These are phyloP conservation scores for Aspergillus pseudoviridinutans DNA, from an alignment of 2,329 filamentous ascomycete genomes.

Conservation along the genomic window DNA sequence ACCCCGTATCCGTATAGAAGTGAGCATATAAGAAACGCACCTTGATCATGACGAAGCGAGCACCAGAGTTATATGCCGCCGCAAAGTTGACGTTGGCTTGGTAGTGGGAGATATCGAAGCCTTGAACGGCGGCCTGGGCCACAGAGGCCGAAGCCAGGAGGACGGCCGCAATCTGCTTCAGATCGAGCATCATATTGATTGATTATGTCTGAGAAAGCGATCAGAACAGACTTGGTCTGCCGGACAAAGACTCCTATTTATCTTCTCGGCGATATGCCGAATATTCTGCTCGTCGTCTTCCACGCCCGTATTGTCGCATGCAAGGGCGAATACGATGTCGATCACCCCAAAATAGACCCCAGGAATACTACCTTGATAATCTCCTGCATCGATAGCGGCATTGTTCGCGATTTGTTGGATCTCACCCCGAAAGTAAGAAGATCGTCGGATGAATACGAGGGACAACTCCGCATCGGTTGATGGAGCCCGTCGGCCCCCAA, in stretches of 20 bases:
- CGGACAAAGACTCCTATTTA: not conserved
- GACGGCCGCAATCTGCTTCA: not conserved
- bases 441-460: not conserved
- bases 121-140: slow-evolving; percentile 24
- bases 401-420: not conserved
- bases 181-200: not conserved
- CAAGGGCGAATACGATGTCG: not conserved
- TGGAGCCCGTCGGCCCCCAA: not conserved
- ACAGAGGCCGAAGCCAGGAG: slow-evolving; percentile 15
- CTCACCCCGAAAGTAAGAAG: not conserved
- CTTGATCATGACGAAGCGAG: slow-evolving; percentile 35
- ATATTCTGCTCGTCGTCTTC: not conserved
- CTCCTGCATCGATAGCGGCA: not conserved
- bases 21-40: slow-evolving; percentile 6
- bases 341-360: not conserved
- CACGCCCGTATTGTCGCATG: not conserved
- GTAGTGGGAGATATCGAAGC: slow-evolving; percentile 32
- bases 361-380: not conserved
- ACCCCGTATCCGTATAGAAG: not conserved
- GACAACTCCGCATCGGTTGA: not conserved
- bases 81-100: slow-evolving; percentile 26
- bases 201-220: not conserved
- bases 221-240: not conserved
- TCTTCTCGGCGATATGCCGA: not conserved
- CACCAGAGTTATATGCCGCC: slow-evolving; percentile 24